phyloP scores from a whole-genome alignment of 192 early-diverging fungal species.

The Linnemannia elongata region DNA sequence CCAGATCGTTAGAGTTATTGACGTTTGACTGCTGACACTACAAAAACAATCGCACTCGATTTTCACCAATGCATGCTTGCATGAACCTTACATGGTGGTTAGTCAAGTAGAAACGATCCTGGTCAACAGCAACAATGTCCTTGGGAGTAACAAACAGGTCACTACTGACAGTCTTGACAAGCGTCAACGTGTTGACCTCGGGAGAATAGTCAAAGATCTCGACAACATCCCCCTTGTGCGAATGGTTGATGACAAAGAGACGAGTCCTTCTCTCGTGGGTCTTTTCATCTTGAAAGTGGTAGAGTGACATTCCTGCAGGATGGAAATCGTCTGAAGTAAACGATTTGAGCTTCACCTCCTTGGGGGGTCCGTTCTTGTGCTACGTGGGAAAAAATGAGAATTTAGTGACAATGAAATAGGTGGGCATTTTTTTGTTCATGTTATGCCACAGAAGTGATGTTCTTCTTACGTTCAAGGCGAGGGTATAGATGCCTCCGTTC shows the following conservation, averaged over 20 bases:
- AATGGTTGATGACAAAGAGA: constrained; percentile 56
- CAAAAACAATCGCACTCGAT: neutral
- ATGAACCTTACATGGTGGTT: constrained; percentile 42
- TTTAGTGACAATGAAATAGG: neutral
- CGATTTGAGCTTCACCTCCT: constrained; percentile 20
- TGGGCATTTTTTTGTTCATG: no score
- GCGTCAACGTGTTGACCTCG: constrained; percentile 17
- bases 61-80: neutral
- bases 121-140: constrained; percentile 43
- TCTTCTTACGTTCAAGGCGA: constrained; percentile 23
- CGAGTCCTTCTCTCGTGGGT: constrained; percentile 23
- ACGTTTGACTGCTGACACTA: neutral
- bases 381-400: neutral
- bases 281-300: constrained; percentile 22
- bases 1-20: neutral
- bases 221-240: constrained; percentile 48
- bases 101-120: constrained; percentile 46
- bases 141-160: constrained; percentile 40
- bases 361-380: constrained; percentile 33
- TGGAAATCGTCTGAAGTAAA: constrained; percentile 42
- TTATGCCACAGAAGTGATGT: neutral
- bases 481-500: constrained; percentile 49
- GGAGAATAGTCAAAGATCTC: constrained; percentile 52
- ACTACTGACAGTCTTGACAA: constrained; percentile 41
- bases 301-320: constrained; percentile 52